A percentile compares a stretch with the other conserved stretches of the same genome.
phyloP scores from a whole-genome alignment of 2,329 filamentous ascomycete genomes.

The Cytospora chrysosperma region DNA sequence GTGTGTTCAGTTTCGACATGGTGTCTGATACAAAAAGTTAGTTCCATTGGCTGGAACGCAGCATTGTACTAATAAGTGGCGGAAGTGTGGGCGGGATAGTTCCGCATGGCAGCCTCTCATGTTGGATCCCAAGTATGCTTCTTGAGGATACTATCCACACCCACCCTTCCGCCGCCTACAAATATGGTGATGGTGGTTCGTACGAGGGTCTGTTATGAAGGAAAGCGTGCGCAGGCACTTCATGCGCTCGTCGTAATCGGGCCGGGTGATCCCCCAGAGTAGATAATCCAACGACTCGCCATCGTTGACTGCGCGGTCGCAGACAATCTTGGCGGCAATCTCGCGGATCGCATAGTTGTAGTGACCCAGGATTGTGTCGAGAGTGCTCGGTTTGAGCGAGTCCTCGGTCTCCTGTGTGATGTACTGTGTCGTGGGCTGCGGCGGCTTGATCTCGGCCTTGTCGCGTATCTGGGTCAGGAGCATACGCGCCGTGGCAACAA shows the following conservation, averaged over 20 bases:
- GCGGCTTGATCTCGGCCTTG: slow-evolving; percentile 64
- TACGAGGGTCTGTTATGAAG: slow-evolving; percentile 52
- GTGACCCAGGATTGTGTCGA: slow-evolving; percentile 66
- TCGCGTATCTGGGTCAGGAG: slow-evolving; percentile 61
- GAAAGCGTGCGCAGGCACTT: slow-evolving; percentile 55
- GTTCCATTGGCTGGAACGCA: neutral
- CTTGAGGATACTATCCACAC: slow-evolving; percentile 32
- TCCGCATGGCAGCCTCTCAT: neutral
- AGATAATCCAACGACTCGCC: slow-evolving; percentile 47
- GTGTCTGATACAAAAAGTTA: slow-evolving; percentile 33
- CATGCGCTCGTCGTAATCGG: slow-evolving; percentile 60
- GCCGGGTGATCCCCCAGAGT: slow-evolving; percentile 57
- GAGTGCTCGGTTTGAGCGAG: slow-evolving; percentile 62
- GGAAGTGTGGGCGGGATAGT: neutral
- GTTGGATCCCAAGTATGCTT: slow-evolving; percentile 31
- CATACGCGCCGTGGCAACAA: slow-evolving; percentile 56
- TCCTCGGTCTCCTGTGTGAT: slow-evolving; percentile 76
- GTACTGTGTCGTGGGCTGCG: slow-evolving; percentile 66
- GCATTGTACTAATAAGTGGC: neutral
- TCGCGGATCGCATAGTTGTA: slow-evolving; percentile 73
- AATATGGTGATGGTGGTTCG: slow-evolving; percentile 30
- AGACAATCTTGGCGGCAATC: slow-evolving; percentile 60
- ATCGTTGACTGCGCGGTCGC: slow-evolving; percentile 60
- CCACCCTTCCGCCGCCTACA: slow-evolving; percentile 23
- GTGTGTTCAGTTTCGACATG: slow-evolving; percentile 49